Evolutionary conservation across 106 monocot genomes (phyloP), one percentile per base, ranked within the genome.

Genomic region (Dendrobium huoshanense): DNA sequence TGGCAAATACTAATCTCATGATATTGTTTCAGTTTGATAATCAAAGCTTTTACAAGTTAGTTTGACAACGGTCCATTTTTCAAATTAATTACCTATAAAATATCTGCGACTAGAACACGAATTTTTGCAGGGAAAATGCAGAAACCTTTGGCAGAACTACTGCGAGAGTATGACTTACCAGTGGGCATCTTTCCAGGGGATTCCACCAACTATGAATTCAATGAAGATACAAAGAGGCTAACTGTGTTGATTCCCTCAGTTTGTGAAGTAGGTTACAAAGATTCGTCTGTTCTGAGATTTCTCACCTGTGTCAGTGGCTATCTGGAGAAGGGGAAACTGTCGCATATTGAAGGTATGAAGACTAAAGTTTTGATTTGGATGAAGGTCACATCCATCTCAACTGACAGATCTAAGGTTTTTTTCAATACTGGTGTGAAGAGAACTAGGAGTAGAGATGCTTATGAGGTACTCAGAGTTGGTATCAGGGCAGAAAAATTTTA

Each of bases 341-440:
- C 77, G 1, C 86, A 90, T 18, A 59, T 95, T 17, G 92, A 95
- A 75, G 95, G 95, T 2, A 73, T 95, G 65, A 95, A 95, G 86
- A 95, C 95, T n/a, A 95, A 92, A 58, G 84, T 95, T 37, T 29
- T 90, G 61, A 79, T 95, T 11, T 95, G 95, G 95, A 78, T 81
- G 7, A 95, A 86, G 79, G 92, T 95, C 8, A 83, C 82, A 0
- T 77, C 43, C 13, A 43, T 95, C 31, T 75, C 86, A 7, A 89
- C 92, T 0, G 92, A 92, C 79, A 88, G 90, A 18, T 75, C 92
- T 0, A 92, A 92, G 77, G 83, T 95, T 44, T 74, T 86, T 40
- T 87, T 95, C 64, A 81, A 85, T 9, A 77, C 87, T 1, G 85
- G 90, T 2, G 33, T 95, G 82, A 90, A 87, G 84, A 92, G 87